Conservation (phyloP, 371 early-diverging fungal species). For the Furculomyces boomerangus region DNA sequence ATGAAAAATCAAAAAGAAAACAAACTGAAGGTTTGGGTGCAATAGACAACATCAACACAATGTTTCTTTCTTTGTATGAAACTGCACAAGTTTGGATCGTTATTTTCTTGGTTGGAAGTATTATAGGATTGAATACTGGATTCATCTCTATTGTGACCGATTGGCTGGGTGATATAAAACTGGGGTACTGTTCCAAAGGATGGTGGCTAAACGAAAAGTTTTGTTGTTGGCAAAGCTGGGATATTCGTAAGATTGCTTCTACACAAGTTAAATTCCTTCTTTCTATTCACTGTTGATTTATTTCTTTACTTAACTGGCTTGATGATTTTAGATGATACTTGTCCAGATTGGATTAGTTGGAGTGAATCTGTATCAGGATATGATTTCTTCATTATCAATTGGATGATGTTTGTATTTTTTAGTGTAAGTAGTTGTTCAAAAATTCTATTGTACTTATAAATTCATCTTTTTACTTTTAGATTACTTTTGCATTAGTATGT, state of each 20-base stretch:
- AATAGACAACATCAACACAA: neutral
- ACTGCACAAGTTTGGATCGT: slow-evolving; percentile 77
- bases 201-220: slow-evolving; percentile 92
- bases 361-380: slow-evolving; percentile 27
- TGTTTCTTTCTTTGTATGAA: slow-evolving; percentile 40
- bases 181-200: slow-evolving; percentile 67
- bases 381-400: slow-evolving; percentile 12
- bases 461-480: neutral
- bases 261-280: neutral
- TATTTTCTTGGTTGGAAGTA: slow-evolving; percentile 56
- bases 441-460: neutral
- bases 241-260: slow-evolving; percentile 13
- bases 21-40: neutral
- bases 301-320: neutral
- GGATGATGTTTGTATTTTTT: slow-evolving; percentile 11
- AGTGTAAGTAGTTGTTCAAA: neutral
- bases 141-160: slow-evolving; percentile 71
- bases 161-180: slow-evolving; percentile 67
- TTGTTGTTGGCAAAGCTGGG: slow-evolving; percentile 74
- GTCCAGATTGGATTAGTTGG: slow-evolving; percentile 35
- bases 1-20: neutral
- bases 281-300: neutral
- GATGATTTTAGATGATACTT: slow-evolving; percentile 22
- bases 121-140: slow-evolving; percentile 67
- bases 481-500: slow-evolving; percentile 5